Evolutionary conservation across 2,329 filamentous ascomycete species (phyloP), one percentile per base, ranked within the genome.

Genomic region (Fusarium piperis): DNA sequence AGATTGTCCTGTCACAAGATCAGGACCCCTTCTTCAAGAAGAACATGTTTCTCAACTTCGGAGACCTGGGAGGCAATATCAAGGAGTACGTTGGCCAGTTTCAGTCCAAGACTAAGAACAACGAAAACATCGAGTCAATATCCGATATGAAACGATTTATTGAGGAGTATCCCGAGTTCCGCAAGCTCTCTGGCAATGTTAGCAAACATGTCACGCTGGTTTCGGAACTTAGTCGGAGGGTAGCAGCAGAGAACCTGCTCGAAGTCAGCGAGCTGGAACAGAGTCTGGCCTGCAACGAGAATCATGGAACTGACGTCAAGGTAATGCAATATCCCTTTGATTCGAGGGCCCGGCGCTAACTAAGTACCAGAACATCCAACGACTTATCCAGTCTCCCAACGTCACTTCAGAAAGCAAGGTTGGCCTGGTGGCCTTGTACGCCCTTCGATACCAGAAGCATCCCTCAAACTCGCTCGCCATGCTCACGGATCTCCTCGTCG

Each of bases 21-120:
- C 96, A 99, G 81, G 96, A 99, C 78, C 95, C 96, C 0, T 99
- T 99, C 83, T 99, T 99, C 85, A 98, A 88, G 82, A 98, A 98
- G 85, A 98, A 98, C 81, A 98, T 98, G 95, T 98, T 95, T 75
- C 89, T 97, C 77, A 98, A 98, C 79, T 99, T 98, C 81, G 95
- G 95, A 61, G 95, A 98, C 74, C 87, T 99, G 7, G 95, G 96
- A 12, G 93, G 95, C 41, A 98, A 97, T 75, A 97, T 98, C 79
- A 98, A 98, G 81, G 95, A 98, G 63, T 99, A 99, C 76, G 96
- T 99, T 62, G 95, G 97, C 79, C 96, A 98, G 79, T 99, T 98
- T 78, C 96, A 98, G 76, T 94, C 93, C 13, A 98, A 97, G 80
- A 97, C 95, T n/a, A 95, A 98, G 79, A 97, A 92, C 76, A 97